These are phyloP conservation scores for Pisolithus albus DNA, from an alignment of 768 basidiomycete genomes.

Conservation along the genomic window DNA sequence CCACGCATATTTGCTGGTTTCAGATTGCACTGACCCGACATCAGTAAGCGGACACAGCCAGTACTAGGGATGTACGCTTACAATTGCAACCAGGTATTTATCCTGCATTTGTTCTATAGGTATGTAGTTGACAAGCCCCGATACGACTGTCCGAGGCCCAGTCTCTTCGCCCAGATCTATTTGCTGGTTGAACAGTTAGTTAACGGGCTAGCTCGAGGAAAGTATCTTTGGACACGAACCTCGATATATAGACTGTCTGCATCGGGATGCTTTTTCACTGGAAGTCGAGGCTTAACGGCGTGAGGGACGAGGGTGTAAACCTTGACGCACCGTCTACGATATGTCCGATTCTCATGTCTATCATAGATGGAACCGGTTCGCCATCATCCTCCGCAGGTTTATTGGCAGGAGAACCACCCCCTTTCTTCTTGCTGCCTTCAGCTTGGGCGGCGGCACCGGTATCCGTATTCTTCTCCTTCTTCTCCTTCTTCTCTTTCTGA, in stretches of 20 bases:
- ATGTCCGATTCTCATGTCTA: slow-evolving; percentile 90
- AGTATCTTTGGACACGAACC: slow-evolving; percentile 32
- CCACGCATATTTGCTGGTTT: slow-evolving; percentile 98
- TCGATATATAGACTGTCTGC: slow-evolving; percentile 97
- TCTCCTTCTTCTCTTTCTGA: slow-evolving; percentile 51
- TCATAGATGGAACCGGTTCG: slow-evolving; percentile 92
- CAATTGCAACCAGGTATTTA: slow-evolving; percentile 76
- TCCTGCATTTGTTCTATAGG: slow-evolving; percentile 91
- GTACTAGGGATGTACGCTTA: slow-evolving; percentile 28
- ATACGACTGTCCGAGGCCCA: slow-evolving; percentile 93
- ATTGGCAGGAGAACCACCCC: slow-evolving; percentile 13
- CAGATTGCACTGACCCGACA: slow-evolving; percentile 63
- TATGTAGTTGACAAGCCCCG: slow-evolving; percentile 94
- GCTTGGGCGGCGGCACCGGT: slow-evolving; percentile 5
- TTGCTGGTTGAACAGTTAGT: slow-evolving; percentile 48
- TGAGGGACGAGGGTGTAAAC: background rate
- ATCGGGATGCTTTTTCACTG: slow-evolving; percentile 94
- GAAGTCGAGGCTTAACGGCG: slow-evolving; percentile 2
- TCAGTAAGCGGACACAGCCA: background rate
- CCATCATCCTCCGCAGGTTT: slow-evolving; percentile 52
- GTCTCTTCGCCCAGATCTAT: slow-evolving; percentile 94
- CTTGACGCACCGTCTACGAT: slow-evolving; percentile 74
- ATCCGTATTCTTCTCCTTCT: slow-evolving; percentile 32
- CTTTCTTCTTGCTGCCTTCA: slow-evolving; percentile 25
- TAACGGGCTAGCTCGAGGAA: background rate